These are phyloP conservation scores for Populus nigra DNA, from an alignment of 345 rosid genomes.

Conservation along the genomic window DNA sequence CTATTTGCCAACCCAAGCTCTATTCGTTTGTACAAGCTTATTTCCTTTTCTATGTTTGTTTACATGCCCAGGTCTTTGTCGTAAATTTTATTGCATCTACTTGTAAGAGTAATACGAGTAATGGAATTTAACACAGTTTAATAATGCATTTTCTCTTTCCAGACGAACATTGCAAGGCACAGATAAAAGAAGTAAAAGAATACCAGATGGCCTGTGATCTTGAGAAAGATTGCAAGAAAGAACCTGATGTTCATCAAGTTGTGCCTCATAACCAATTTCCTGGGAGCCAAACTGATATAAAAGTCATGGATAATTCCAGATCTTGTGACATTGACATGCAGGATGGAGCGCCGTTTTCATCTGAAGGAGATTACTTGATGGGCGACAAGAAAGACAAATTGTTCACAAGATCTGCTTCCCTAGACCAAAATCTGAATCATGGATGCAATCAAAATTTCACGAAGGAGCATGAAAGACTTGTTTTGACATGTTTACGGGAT, in stretches of 20 bases:
- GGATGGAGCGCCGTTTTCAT: conserved; percentile 33
- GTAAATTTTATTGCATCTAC: neutral
- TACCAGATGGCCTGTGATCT: conserved; percentile 8
- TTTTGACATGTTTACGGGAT: conserved; percentile 40
- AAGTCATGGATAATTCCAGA: conserved; percentile 23
- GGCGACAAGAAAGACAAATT: conserved; percentile 39
- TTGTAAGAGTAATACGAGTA: too few relatives aligned
- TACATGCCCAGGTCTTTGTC: neutral
- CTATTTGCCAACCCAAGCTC: neutral
- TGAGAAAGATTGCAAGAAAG: conserved; percentile 7
- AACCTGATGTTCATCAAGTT: conserved; percentile 11
- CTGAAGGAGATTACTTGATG: conserved; percentile 43
- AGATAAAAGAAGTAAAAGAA: conserved; percentile 12
- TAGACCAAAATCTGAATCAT: neutral
- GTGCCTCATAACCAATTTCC: conserved; percentile 6
- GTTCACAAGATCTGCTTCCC: conserved; percentile 22
- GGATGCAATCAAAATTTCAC: conserved; percentile 1
- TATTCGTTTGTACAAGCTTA: neutral
- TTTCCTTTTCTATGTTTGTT: neutral
- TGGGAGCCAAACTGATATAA: conserved; percentile 5
- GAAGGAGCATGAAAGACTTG: conserved; percentile 39
- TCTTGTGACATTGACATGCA: conserved; percentile 2
- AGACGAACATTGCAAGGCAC: conserved; percentile 17
- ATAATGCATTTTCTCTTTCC: neutral
- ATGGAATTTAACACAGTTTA: neutral